phyloP scores from a whole-genome alignment of 768 basidiomycete genomes.

The Tylopilus cervinicoccineus region DNA sequence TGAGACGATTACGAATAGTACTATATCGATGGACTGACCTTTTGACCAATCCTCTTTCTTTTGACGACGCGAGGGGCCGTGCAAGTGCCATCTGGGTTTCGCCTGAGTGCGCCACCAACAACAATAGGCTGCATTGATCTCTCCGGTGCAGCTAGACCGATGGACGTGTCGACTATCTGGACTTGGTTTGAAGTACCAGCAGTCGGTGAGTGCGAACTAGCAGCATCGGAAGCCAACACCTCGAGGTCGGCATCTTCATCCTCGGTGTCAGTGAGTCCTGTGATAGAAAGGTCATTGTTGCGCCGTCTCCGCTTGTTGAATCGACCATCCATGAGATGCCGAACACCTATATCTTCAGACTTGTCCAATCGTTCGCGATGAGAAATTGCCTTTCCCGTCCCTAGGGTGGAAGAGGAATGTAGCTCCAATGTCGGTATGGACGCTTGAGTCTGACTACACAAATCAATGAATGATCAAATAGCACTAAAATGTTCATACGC shows the following conservation, averaged over 20 bases:
- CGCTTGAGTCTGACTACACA: constrained; percentile 70
- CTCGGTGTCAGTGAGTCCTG: constrained; percentile 23
- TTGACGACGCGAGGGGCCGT: constrained; percentile 46
- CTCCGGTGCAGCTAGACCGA: constrained; percentile 9
- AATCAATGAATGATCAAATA: constrained; percentile 9
- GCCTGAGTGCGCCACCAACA: constrained; percentile 64
- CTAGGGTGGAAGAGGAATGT: constrained; percentile 80
- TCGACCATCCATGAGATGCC: constrained; percentile 47
- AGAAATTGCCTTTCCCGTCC: constrained; percentile 63
- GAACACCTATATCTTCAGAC: constrained; percentile 55
- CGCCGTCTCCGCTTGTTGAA: constrained; percentile 48
- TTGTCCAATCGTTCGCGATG: constrained; percentile 57
- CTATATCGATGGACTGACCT: constrained; percentile 36
- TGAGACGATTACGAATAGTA: not conserved
- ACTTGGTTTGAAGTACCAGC: not conserved
- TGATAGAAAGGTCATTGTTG: constrained; percentile 23
- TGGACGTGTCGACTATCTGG: constrained; percentile 16
- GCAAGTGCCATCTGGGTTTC: constrained; percentile 60
- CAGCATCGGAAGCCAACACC: constrained; percentile 22
- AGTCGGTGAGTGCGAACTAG: constrained; percentile 10
- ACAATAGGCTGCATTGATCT: constrained; percentile 14
- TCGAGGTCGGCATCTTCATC: constrained; percentile 34
- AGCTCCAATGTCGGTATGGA: constrained; percentile 56
- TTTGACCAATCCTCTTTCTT: constrained; percentile 39
- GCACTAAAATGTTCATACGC: constrained; percentile 45